A percentile compares a stretch with the other conserved stretches of the same genome.
phyloP scores from a whole-genome alignment of 495 filamentous ascomycete species.

The Letharia lupina region DNA sequence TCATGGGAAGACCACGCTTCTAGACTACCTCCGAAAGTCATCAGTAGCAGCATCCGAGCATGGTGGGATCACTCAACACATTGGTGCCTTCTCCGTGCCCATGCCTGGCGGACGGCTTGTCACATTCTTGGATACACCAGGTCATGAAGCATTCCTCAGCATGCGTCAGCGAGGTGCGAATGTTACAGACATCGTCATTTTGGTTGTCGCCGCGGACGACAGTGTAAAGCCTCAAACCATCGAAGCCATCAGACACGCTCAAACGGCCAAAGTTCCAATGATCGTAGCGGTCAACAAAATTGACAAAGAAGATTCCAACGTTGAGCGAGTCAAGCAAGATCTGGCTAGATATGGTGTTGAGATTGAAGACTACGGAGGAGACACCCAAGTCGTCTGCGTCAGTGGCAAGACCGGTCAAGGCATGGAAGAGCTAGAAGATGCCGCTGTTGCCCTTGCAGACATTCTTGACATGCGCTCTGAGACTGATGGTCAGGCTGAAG shows the following conservation, averaged over 20 bases:
- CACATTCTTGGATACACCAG: slow-evolving; percentile 96
- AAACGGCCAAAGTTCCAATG: slow-evolving; percentile 82
- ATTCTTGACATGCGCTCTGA: slow-evolving; percentile 85
- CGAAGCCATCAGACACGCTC: slow-evolving; percentile 92
- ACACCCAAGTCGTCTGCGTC: slow-evolving; percentile 82
- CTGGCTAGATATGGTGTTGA: slow-evolving; percentile 78
- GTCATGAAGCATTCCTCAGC: slow-evolving; percentile 87
- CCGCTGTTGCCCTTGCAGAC: slow-evolving; percentile 72
- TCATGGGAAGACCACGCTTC: slow-evolving; percentile 94
- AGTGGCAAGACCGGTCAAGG: slow-evolving; percentile 91
- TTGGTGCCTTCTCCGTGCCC: slow-evolving; percentile 92
- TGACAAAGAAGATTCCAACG: slow-evolving; percentile 72
- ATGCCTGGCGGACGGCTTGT: slow-evolving; percentile 80
- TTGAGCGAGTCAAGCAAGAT: slow-evolving; percentile 80
- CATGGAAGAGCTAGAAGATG: slow-evolving; percentile 88
- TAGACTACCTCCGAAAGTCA: slow-evolving; percentile 90
- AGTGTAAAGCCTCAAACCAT: slow-evolving; percentile 96
- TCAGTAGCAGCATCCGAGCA: slow-evolving; percentile 86
- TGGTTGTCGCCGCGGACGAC: slow-evolving; percentile 96
- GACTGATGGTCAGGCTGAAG: slow-evolving; percentile 66
- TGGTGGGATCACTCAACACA: slow-evolving; percentile 97
- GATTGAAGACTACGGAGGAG: slow-evolving; percentile 91
- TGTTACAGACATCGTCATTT: slow-evolving; percentile 91
- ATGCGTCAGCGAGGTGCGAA: slow-evolving; percentile 96
- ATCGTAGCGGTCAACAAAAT: slow-evolving; percentile 99